These are phyloP conservation scores for Ophiosphaerella korrae DNA, from an alignment of 2,329 filamentous ascomycete species.

Conservation along the genomic window DNA sequence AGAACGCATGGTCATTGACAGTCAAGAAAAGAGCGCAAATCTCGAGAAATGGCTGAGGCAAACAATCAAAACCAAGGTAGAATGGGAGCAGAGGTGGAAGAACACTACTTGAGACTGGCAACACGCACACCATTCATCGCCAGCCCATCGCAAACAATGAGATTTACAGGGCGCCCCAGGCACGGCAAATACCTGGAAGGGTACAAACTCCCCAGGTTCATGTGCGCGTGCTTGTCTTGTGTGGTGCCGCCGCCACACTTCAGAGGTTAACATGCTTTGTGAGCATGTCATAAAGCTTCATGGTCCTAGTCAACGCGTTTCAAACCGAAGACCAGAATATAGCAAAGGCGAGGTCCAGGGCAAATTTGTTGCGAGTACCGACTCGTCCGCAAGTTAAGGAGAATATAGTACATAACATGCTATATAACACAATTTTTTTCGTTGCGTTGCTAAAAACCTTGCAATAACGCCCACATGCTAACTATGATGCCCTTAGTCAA, in stretches of 20 bases:
- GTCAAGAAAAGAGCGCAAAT: slow-evolving; percentile 31
- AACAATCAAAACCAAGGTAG: slow-evolving; percentile 48
- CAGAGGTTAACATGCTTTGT: no score
- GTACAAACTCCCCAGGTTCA: no score
- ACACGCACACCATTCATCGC: not conserved
- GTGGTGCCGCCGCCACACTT: no score
- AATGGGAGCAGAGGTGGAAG: slow-evolving; percentile 49
- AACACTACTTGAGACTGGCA: slow-evolving; percentile 35
- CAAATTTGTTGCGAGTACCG: no score
- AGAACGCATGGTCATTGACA: slow-evolving; percentile 48
- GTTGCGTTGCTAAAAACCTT: slow-evolving; percentile 5
- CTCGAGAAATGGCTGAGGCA: slow-evolving; percentile 48
- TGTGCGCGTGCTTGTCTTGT: no score
- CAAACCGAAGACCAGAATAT: no score
- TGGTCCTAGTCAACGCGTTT: no score
- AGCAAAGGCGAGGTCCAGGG: no score
- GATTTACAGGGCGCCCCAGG: not conserved
- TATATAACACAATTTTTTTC: not conserved
- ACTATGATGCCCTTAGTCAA: not conserved
- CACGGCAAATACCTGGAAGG: not conserved
- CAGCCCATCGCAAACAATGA: not conserved
- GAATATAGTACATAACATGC: not conserved
- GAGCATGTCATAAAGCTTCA: no score
- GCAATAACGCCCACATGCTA: slow-evolving; percentile 1
- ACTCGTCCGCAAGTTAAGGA: no score